A percentile compares a stretch with the other conserved stretches of the same genome.
Evolutionary conservation across 768 basidiomycete genomes (phyloP).

Genomic region (Psilocybe cubensis): DNA sequence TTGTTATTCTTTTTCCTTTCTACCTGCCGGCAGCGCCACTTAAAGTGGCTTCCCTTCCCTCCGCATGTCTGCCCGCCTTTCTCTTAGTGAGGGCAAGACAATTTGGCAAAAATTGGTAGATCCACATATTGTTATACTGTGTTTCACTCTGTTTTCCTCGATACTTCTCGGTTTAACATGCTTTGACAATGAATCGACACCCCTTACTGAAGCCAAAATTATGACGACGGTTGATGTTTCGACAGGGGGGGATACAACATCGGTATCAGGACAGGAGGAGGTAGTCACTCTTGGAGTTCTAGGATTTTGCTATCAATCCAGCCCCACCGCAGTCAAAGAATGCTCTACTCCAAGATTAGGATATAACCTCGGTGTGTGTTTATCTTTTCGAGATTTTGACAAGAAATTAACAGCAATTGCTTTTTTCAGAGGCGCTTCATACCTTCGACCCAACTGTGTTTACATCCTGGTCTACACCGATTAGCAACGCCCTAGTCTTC

Average conservation of each 20-base stretch:
- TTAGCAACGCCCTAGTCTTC: not conserved
- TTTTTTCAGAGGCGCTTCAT: not conserved
- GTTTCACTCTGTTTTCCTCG: slow-evolving; percentile 4
- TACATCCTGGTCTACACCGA: not conserved
- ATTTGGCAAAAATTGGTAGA: not conserved
- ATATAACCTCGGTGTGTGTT: slow-evolving; percentile 8
- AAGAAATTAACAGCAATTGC: not conserved
- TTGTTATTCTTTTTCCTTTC: not conserved
- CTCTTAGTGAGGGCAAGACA: not conserved
- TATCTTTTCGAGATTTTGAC: not conserved
- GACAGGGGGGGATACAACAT: too few species aligned
- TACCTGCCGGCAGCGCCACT: not conserved
- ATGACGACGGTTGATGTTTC: not conserved
- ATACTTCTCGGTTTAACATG: slow-evolving; percentile 5
- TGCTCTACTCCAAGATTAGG: slow-evolving; percentile 8
- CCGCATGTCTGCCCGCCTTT: not conserved
- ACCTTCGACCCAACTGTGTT: not conserved
- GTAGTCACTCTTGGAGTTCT: slow-evolving; percentile 11
- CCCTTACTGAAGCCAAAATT: slow-evolving; percentile 6
- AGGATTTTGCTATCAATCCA: slow-evolving; percentile 9
- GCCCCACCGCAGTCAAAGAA: not conserved
- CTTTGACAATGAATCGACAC: slow-evolving; percentile 10
- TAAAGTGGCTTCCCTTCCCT: not conserved
- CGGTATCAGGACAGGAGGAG: not conserved
- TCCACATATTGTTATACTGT: slow-evolving; percentile 4